Conservation (phyloP, 345 rosid species). For the Eucalyptus sideroxylon region DNA sequence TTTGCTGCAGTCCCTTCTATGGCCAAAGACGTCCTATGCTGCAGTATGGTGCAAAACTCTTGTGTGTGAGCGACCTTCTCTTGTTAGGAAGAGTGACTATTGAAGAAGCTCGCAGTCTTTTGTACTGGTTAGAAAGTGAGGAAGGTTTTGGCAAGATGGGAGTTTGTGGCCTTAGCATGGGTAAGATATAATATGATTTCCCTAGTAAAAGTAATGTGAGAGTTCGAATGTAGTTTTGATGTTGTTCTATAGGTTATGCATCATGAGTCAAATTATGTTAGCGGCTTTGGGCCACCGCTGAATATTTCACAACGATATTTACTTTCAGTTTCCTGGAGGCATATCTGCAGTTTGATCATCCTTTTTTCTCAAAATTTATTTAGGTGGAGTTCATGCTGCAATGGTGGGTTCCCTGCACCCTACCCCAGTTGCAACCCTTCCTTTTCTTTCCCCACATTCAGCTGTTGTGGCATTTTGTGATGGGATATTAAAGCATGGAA, state of each 20-base stretch:
- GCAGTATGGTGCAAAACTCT: constrained; percentile 79
- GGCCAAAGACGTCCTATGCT: constrained; percentile 87
- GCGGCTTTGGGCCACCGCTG: not conserved
- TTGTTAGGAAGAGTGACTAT: constrained; percentile 89
- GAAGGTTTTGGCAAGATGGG: constrained; percentile 96
- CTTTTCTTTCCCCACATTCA: constrained; percentile 95
- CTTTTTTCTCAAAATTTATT: not conserved
- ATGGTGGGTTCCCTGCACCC: constrained; percentile 99
- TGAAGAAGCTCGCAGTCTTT: constrained; percentile 86
- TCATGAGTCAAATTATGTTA: not conserved
- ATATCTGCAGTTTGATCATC: not conserved
- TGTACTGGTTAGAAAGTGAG: constrained; percentile 78
- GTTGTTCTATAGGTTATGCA: not conserved
- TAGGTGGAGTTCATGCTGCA: constrained; percentile 98
- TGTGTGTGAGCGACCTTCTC: constrained; percentile 95
- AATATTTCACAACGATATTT: not conserved
- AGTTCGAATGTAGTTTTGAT: not conserved
- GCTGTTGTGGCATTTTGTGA: constrained; percentile 99
- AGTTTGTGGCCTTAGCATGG: constrained; percentile 98
- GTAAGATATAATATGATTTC: constrained; percentile 18
- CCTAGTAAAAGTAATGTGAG: not conserved
- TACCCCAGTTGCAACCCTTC: constrained; percentile 88
- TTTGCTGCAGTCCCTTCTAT: constrained; percentile 81
- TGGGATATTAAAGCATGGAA: constrained; percentile 85
- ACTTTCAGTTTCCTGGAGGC: not conserved